Conservation (phyloP, 2,329 filamentous ascomycete genomes). For the Alternaria sp. region DNA sequence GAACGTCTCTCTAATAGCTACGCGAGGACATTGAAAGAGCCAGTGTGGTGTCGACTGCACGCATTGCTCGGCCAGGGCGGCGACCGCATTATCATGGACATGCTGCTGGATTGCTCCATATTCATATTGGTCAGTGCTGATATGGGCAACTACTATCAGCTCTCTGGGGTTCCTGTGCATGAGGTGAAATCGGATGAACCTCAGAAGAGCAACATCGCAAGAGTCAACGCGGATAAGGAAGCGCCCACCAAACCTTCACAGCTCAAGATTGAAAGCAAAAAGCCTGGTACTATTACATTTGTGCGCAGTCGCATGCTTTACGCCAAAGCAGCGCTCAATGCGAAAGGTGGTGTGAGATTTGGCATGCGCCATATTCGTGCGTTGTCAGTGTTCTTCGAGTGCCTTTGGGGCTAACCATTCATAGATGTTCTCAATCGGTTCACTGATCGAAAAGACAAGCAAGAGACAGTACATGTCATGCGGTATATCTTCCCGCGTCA, state of each 20-base stretch:
- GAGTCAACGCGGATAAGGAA: neutral
- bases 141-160: slow-evolving; percentile 73
- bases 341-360: slow-evolving; percentile 70
- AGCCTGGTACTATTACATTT: slow-evolving; percentile 70
- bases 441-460: slow-evolving; percentile 53
- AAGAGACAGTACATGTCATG: slow-evolving; percentile 73
- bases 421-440: slow-evolving; percentile 82
- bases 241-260: neutral
- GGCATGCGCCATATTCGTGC: slow-evolving; percentile 83
- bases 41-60: slow-evolving; percentile 78
- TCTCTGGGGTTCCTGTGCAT: slow-evolving; percentile 72
- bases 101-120: slow-evolving; percentile 79
- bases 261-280: slow-evolving; percentile 19
- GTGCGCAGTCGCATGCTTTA: slow-evolving; percentile 88
- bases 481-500: slow-evolving; percentile 95
- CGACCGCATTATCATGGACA: slow-evolving; percentile 76
- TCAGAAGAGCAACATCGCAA: slow-evolving; percentile 7
- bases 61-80: slow-evolving; percentile 75
- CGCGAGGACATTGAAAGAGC: slow-evolving; percentile 70
- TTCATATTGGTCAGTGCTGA: slow-evolving; percentile 69
- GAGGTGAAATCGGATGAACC: slow-evolving; percentile 47
- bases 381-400: slow-evolving; percentile 38
- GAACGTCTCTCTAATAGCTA: slow-evolving; percentile 72
- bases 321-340: slow-evolving; percentile 73
- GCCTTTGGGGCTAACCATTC: slow-evolving; percentile 15